A percentile compares a stretch with the other conserved stretches of the same genome.
These are phyloP conservation scores for Fusarium vanettenii DNA, from an alignment of 2,329 filamentous ascomycete genomes.

Conservation along the genomic window DNA sequence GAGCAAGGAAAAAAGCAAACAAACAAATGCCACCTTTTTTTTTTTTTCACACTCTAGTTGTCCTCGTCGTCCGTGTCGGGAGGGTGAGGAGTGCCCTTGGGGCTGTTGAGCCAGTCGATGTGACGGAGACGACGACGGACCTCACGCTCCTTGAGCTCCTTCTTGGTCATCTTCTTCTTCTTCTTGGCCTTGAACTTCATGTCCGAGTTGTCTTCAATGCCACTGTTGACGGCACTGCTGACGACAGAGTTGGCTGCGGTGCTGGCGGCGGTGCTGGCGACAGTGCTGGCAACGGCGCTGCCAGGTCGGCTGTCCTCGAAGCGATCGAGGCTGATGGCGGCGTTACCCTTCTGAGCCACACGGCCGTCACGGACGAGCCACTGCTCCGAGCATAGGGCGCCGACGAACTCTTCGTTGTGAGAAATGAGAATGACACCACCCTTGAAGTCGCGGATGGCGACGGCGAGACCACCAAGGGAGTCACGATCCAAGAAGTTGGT, in stretches of 20 bases:
- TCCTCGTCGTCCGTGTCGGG: conserved; percentile 82
- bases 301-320: conserved; percentile 86
- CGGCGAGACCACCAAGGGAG: conserved; percentile 94
- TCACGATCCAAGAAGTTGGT: conserved; percentile 99
- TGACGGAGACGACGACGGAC: conserved; percentile 87
- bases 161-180: conserved; percentile 99
- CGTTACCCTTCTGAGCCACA: conserved; percentile 84
- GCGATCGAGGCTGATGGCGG: conserved; percentile 79
- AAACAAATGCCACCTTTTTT: conserved; percentile 7
- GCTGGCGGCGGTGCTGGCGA: conserved; percentile 63
- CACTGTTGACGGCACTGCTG: conserved; percentile 76
- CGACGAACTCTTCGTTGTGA: conserved; percentile 99
- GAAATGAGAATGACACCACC: conserved; percentile 99
- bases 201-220: conserved; percentile 80
- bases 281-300: conserved; percentile 64
- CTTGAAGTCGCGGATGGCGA: conserved; percentile 97
- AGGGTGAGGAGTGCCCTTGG: conserved; percentile 85
- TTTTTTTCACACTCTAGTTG: conserved; percentile 28
- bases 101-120: conserved; percentile 84
- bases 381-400: conserved; percentile 94
- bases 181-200: conserved; percentile 91
- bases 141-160: conserved; percentile 94
- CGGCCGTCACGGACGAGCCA: conserved; percentile 93
- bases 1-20: neutral
- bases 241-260: conserved; percentile 58